Base-by-base conservation (phyloP, 331 rosid genomes). In the Acacia concinna region DNA sequence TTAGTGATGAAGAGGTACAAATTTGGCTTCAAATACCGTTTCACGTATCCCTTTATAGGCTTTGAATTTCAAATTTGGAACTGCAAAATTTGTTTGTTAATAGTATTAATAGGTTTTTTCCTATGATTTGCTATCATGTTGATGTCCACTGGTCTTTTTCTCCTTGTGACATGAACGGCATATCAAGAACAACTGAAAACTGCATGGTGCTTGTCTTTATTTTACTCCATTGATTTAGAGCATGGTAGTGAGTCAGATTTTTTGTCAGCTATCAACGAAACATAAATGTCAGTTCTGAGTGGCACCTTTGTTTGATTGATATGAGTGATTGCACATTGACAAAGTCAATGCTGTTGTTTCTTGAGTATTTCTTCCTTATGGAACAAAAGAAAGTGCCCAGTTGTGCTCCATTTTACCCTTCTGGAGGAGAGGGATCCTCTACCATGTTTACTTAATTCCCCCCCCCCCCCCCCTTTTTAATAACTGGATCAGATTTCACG, bases 1-100 rank as follows among this genome's bases (percentile, higher is more conserved):
- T 95, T 82, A 90, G 81, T 12, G 90, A 91, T 56, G 93, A 81
- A 85, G 97, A 95, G 98, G 99, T 95, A 75, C 68, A 59, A 35
- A 71, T 64, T 84, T 85, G 67, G 79, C 47, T 62, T 77, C 70
- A 49, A 34, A 71, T 76, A 30, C 79, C 59, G 51, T 56, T 78
- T 71, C 17, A 4, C 27, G 40, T 77, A 62, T 77, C 23, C 70
- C 30, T 71, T 37, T 32, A 60, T 41, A 44, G 40, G 32, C 75
- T n/a, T 71, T 73, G 54, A 70, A 60, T 81, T 79, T 73, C 54
- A 60, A 27, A 51, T 37, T 68, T 69, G 23, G 69, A 28, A 21
- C 35, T 20, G 30, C 13, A 76, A 46, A 81, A 74, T 40, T 59
- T 5, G 49, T 51, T 68, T n/a, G 59, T 47, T 17, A 51, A 46